phyloP scores from a whole-genome alignment of 768 basidiomycete species.

The Tulasnella sp. region DNA sequence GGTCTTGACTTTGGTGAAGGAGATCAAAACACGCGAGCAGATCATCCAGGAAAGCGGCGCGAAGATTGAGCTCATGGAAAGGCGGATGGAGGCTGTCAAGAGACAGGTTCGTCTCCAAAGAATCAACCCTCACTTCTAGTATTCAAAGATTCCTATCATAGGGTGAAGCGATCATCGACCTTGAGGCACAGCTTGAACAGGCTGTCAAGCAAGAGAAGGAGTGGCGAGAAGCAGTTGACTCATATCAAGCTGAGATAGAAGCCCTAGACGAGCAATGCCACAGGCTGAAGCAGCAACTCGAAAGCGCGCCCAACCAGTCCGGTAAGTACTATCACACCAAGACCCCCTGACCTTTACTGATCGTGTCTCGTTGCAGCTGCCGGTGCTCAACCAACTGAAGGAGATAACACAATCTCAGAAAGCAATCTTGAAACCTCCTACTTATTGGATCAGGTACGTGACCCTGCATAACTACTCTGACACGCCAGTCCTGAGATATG shows the following conservation, averaged over 20 bases:
- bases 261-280: constrained; percentile 76
- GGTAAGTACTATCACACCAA: constrained; percentile 32
- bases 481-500: not conserved
- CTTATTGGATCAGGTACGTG: constrained; percentile 69
- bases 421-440: constrained; percentile 80
- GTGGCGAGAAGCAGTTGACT: constrained; percentile 89
- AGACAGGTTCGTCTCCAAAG: constrained; percentile 41
- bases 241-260: constrained; percentile 82
- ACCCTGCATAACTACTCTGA: constrained; percentile 12
- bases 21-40: constrained; percentile 71
- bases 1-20: constrained; percentile 75
- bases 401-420: constrained; percentile 55
- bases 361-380: constrained; percentile 26
- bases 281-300: constrained; percentile 60
- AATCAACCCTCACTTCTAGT: not conserved
- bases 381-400: constrained; percentile 41
- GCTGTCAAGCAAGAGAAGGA: constrained; percentile 78
- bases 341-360: not conserved
- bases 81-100: constrained; percentile 82
- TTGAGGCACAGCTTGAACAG: constrained; percentile 71
- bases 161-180: constrained; percentile 66
- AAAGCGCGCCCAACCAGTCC: constrained; percentile 53
- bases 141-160: constrained; percentile 16
- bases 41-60: constrained; percentile 76
- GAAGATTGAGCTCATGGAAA: constrained; percentile 92